phyloP scores from a whole-genome alignment of 768 basidiomycete genomes.

The Tricholoma flavovirens region DNA sequence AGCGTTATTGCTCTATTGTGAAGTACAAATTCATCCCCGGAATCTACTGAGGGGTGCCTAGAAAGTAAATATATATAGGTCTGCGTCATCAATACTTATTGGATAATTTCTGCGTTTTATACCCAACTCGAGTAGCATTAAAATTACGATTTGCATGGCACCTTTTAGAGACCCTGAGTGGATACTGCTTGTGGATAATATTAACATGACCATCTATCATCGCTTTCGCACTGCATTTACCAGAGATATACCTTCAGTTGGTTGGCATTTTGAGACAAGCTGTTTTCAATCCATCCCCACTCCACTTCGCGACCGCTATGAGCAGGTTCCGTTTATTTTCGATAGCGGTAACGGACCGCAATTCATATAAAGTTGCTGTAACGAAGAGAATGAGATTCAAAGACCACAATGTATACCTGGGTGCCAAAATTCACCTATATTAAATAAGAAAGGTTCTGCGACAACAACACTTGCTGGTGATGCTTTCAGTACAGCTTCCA shows the following conservation, averaged over 20 bases:
- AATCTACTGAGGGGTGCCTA: conserved; percentile 53
- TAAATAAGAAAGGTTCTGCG: conserved; percentile 82
- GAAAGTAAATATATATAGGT: background rate
- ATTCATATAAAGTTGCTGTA: conserved; percentile 77
- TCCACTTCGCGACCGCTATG: conserved; percentile 78
- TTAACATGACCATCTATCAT: too few relatives aligned
- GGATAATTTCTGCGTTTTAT: background rate
- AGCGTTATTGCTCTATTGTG: conserved; percentile 78
- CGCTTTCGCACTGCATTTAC: too few relatives aligned
- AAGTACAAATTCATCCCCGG: conserved; percentile 88
- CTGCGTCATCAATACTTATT: background rate
- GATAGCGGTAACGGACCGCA: conserved; percentile 63
- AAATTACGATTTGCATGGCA: background rate
- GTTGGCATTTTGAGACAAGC: conserved; percentile 77
- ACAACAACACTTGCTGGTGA: conserved; percentile 70
- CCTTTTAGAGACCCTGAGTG: too few relatives aligned
- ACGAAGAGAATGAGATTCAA: background rate
- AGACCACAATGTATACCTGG: too few relatives aligned
- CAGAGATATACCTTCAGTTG: conserved; percentile 16
- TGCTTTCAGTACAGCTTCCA: conserved; percentile 55
- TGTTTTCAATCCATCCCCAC: conserved; percentile 75
- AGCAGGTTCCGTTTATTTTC: conserved; percentile 75
- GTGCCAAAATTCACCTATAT: conserved; percentile 47
- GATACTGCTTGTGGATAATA: too few relatives aligned
- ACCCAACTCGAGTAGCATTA: background rate